These are phyloP conservation scores for Mercurialis annua DNA, from an alignment of 345 rosid genomes.

Conservation along the genomic window DNA sequence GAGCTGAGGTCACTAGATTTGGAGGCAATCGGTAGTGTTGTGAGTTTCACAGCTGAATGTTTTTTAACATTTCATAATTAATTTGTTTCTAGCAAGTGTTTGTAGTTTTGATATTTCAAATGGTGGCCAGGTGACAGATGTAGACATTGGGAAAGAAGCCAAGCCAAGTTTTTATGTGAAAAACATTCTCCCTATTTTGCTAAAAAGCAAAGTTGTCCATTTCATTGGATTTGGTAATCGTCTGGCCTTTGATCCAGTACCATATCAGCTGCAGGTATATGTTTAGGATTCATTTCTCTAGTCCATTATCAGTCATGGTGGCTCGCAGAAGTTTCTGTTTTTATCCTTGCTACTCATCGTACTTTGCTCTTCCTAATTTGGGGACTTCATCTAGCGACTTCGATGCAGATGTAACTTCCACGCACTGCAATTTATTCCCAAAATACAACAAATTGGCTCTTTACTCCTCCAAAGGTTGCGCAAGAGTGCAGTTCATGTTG, in stretches of 20 bases:
- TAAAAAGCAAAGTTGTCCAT: slow-evolving; percentile 73
- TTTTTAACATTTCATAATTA: neutral
- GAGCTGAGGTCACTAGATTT: slow-evolving; percentile 78
- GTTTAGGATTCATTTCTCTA: slow-evolving; percentile 16
- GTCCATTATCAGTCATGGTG: slow-evolving; percentile 7
- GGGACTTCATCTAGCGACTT: slow-evolving; percentile 69
- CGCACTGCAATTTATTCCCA: slow-evolving; percentile 68
- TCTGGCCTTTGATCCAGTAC: slow-evolving; percentile 90
- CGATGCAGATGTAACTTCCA: slow-evolving; percentile 99
- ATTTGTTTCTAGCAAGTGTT: neutral
- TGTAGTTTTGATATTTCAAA: slow-evolving; percentile 2
- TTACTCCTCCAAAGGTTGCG: slow-evolving; percentile 74
- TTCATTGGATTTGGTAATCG: slow-evolving; percentile 94
- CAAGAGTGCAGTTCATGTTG: slow-evolving; percentile 40
- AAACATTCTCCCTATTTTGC: slow-evolving; percentile 72
- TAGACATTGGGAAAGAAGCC: slow-evolving; percentile 70
- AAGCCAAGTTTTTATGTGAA: slow-evolving; percentile 82
- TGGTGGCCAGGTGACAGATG: slow-evolving; percentile 62
- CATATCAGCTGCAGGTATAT: slow-evolving; percentile 80
- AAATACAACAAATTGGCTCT: slow-evolving; percentile 82
- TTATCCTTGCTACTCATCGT: slow-evolving; percentile 12
- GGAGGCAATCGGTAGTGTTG: slow-evolving; percentile 85
- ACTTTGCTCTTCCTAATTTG: slow-evolving; percentile 37
- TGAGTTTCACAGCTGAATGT: slow-evolving; percentile 42
- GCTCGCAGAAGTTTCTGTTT: slow-evolving; percentile 1